Evolutionary conservation across 129 eudicot species (phyloP).

Genomic region (Cynara cardunculus): DNA sequence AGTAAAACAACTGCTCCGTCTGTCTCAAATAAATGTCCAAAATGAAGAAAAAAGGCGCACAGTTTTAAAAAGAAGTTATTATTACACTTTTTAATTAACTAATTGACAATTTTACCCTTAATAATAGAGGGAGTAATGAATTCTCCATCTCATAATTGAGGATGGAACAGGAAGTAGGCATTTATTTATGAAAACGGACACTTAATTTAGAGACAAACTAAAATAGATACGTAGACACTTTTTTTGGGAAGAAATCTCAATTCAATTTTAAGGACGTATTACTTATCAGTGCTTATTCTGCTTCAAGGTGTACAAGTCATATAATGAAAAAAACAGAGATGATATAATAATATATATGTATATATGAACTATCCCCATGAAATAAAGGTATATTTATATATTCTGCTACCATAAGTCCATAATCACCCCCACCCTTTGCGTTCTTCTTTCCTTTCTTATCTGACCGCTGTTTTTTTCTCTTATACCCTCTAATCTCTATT

Average conservation of each 20-base stretch:
- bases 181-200: no score
- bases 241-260: background rate
- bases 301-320: conserved; percentile 7
- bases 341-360: no score
- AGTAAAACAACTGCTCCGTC: background rate
- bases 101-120: background rate
- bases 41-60: background rate
- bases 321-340: background rate
- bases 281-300: background rate
- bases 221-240: background rate
- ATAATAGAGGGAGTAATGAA: background rate
- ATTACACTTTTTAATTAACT: background rate
- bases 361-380: background rate
- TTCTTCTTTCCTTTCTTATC: background rate
- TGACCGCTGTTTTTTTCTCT: background rate
- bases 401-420: background rate
- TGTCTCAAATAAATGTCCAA: background rate
- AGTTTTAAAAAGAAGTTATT: background rate
- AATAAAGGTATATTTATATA: background rate
- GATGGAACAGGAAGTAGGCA: background rate
- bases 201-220: background rate
- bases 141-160: background rate
- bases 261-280: background rate
- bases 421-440: background rate
- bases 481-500: background rate